Evolutionary conservation across 495 filamentous ascomycete genomes (phyloP), one percentile per base, ranked within the genome.

Genomic region (Xylaria curta): DNA sequence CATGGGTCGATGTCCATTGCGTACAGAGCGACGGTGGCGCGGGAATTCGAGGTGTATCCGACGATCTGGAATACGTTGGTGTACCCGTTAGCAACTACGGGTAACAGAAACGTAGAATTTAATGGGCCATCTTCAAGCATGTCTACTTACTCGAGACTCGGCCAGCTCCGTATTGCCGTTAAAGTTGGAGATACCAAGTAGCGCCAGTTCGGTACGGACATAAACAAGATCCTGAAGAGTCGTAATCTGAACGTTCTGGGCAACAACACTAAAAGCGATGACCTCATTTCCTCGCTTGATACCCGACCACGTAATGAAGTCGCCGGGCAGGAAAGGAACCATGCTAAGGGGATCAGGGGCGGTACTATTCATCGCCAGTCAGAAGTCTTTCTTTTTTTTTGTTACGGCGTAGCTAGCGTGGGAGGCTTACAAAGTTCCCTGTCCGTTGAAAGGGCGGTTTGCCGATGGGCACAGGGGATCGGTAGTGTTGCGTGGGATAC

Each of bases 1-100:
- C 83, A 85, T 0, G 78, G 78, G 68, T 85, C 79, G 13, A 80
- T 74, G 42, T 84, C 81, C 19, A 85, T 79, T 61, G 83, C 82
- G 28, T 60, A 70, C 66, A 84, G 75, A 13, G 75, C 74, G n/a
- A 84, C 70, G 12, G 68, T 75, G 15, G 59, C 59, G 61, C 33
- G 17, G 46, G 72, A 7, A 66, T 65, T 8, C 66, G 71, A 71
- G 4, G 74, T 51, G 36, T 72, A 77, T 9, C 78, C 78, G 51
- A 79, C 71, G 58, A 80, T 74, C 72, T 78, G 21, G 12, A 12
- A 21, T 60, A 24, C 8, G 33, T 60, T 38, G 33, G 12, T 6
- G 36, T 28, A 40, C 21, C 19, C 31, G 33, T 63, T 38, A 71
- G 68, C 38, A 51, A 36, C 13, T 26, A 4, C 44, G 4, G 13